Conservation (phyloP, 495 filamentous ascomycete genomes). For the Tricharina praecox region DNA sequence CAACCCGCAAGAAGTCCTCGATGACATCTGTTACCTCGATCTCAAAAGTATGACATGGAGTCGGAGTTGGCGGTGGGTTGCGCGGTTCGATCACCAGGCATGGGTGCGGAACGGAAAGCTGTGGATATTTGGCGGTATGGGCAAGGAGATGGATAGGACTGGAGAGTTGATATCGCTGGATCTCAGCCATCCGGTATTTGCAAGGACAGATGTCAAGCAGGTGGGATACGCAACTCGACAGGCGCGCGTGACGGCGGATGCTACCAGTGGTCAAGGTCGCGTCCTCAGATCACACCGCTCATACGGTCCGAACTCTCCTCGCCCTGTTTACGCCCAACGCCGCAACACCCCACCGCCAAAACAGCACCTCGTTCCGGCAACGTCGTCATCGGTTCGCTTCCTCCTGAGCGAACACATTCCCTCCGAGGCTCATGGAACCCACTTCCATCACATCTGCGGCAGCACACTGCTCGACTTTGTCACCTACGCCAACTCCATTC, state of each 20-base stretch:
- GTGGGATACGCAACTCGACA: conserved; percentile 21
- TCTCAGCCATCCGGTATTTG: conserved; percentile 69
- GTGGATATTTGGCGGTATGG: conserved; percentile 94
- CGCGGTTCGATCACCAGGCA: conserved; percentile 77
- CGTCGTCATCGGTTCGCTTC: conserved; percentile 80
- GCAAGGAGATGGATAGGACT: conserved; percentile 86
- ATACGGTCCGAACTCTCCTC: conserved; percentile 31
- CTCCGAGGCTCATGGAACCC: conserved; percentile 68
- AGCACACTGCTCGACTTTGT: conserved; percentile 84
- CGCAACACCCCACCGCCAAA: conserved; percentile 35
- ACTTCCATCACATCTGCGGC: conserved; percentile 89
- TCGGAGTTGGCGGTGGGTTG: conserved; percentile 81
- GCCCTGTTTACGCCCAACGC: conserved; percentile 29
- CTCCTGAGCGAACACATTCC: conserved; percentile 76
- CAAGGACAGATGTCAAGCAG: conserved; percentile 20
- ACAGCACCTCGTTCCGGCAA: conserved; percentile 33
- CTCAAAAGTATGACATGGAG: conserved; percentile 98
- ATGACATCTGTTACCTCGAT: conserved; percentile 91
- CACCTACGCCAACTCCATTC: conserved; percentile 73
- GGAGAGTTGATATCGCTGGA: conserved; percentile 96
- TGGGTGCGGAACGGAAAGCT: conserved; percentile 47
- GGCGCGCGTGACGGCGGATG: conserved; percentile 13
- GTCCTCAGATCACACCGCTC: conserved; percentile 24
- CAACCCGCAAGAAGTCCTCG: conserved; percentile 46
- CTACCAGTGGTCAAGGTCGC: conserved; percentile 21